Conservation (phyloP, 805 yeast genomes). For the Wickerhamiella vanderwaltii region DNA sequence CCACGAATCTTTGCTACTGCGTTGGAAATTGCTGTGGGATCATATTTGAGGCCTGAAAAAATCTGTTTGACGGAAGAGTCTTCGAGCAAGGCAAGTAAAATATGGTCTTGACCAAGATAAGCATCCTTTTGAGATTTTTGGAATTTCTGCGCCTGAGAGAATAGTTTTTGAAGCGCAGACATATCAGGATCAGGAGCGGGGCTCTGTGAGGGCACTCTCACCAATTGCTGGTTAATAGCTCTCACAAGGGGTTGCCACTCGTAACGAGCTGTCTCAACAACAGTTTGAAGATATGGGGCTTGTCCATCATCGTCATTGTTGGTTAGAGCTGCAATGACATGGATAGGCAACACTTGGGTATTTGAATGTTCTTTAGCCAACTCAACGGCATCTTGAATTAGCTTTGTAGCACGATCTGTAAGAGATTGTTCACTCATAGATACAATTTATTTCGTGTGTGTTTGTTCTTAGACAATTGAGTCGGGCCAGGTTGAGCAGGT, state of each 20-base stretch:
- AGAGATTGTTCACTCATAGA: constrained; percentile 34
- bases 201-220: constrained; percentile 71
- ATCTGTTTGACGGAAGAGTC: constrained; percentile 59
- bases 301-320: constrained; percentile 44
- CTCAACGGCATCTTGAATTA: constrained; percentile 66
- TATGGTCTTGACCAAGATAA: constrained; percentile 88
- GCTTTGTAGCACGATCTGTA: constrained; percentile 83
- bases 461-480: background rate
- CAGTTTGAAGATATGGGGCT: constrained; percentile 60
- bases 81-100: constrained; percentile 71
- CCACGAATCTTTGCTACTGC: constrained; percentile 80
- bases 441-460: constrained; percentile 5
- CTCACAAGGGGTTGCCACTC: constrained; percentile 78
- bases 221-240: constrained; percentile 66
- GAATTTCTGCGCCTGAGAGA: constrained; percentile 63
- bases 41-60: constrained; percentile 55
- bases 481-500: background rate
- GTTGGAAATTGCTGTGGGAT: constrained; percentile 56
- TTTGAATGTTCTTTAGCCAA: constrained; percentile 78
- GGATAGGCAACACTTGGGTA: constrained; percentile 76
- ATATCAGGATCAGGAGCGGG: constrained; percentile 78
- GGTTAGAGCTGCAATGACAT: constrained; percentile 82
- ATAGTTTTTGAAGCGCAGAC: constrained; percentile 60
- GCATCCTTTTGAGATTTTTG: constrained; percentile 81
- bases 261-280: constrained; percentile 73